These are phyloP conservation scores for Pisolithus microcarpus DNA, from an alignment of 768 basidiomycete species.

Conservation along the genomic window DNA sequence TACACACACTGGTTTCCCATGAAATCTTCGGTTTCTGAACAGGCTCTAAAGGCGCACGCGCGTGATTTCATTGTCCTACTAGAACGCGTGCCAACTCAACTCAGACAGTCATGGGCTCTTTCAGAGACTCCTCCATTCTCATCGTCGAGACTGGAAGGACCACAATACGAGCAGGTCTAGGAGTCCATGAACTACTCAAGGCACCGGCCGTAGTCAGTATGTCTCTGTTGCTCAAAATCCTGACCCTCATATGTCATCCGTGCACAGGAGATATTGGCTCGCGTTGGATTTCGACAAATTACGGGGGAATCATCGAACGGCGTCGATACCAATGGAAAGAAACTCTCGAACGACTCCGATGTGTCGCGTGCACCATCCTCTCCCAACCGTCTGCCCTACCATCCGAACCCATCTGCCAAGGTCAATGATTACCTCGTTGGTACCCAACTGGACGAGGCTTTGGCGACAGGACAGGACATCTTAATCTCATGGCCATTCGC, in stretches of 20 bases:
- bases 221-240: background rate
- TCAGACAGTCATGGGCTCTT: constrained; percentile 41
- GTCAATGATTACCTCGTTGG: constrained; percentile 83
- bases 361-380: constrained; percentile 33
- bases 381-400: constrained; percentile 40
- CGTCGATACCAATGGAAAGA: constrained; percentile 17
- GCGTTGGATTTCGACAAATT: constrained; percentile 62
- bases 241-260: constrained; percentile 3
- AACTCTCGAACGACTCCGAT: constrained; percentile 13
- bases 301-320: constrained; percentile 25
- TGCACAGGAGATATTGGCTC: constrained; percentile 68
- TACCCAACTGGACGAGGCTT: constrained; percentile 69
- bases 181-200: constrained; percentile 72
- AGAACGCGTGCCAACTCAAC: constrained; percentile 8
- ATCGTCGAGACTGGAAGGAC: constrained; percentile 76
- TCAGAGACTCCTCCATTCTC: constrained; percentile 76
- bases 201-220: constrained; percentile 68
- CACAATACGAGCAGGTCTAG: constrained; percentile 65
- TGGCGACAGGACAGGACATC: constrained; percentile 66
- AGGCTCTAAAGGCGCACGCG: background rate
- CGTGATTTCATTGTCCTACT: background rate
- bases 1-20: too few relatives aligned
- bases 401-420: constrained; percentile 36
- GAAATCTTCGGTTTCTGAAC: too few relatives aligned
- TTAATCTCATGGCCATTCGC: constrained; percentile 78